Base-by-base conservation (phyloP, 345 rosid species). In the Acer yangbiense region DNA sequence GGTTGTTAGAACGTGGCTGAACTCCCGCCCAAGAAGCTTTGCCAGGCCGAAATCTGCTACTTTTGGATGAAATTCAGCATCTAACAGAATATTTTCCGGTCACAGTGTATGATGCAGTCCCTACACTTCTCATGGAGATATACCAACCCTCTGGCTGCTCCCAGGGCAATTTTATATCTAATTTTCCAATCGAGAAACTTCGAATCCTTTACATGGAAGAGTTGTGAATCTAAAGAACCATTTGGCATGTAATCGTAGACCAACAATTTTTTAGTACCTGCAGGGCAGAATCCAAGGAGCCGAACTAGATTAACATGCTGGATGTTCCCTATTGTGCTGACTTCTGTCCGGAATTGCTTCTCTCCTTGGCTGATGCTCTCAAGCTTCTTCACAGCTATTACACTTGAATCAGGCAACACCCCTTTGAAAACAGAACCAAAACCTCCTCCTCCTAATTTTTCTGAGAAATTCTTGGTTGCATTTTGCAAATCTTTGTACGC, bases 391-490 rank as follows among this genome's bases (percentile, higher is more conserved):
- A 92, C 96, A 1, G 94, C 97, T 60, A 94, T 80, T 72, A 77
- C 82, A 61, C 85, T 84, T 43, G 95, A 87, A 81, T 89, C 93
- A 0, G 89, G 84, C 79, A 94, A 79, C 2, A 67, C 71, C 5
- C 98, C 97, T 82, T 90, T 94, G 77, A 94, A 94, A 48, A 92
- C 98, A 21, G 93, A 92, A 73, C 98, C 95, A 41, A 94, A 94
- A 64, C 97, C 96, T 81, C 95, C 97, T 74, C 91, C 96, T 9
- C 97, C 98, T 76, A 92, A 55, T 82, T 87, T 92, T 52, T 91
- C 89, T 0, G 93, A 89, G 87, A 94, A 94, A 78, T 90, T 94
- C 80, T 87, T 94, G 0, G 97, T 92, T 2, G 93, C 93, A 29
- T 35, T 81, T 48, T 90, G 94, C 74, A 94, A 72, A 77, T 94